Percentiles rank a stretch among this genome's conserved stretches.
These are phyloP conservation scores for Trichoderma citrinoviride DNA, from an alignment of 2,329 filamentous ascomycete genomes.

Conservation along the genomic window DNA sequence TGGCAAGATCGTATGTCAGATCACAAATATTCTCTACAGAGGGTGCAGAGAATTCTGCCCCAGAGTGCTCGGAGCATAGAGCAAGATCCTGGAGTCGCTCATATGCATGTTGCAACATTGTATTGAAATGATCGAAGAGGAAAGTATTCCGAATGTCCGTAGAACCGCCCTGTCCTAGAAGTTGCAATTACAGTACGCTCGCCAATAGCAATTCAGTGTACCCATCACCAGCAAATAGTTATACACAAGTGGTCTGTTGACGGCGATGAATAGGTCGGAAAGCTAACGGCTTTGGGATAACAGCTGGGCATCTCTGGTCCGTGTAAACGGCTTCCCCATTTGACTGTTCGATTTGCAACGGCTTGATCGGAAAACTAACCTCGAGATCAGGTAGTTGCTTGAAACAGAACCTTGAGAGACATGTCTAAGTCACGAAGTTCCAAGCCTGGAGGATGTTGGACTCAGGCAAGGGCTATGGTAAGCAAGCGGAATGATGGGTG, in stretches of 20 bases:
- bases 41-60: neutral
- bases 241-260: neutral
- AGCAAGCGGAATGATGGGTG: neutral
- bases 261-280: neutral
- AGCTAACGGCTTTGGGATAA: neutral
- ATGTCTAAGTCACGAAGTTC: neutral
- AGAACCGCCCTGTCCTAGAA: too few relatives aligned
- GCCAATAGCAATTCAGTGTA: too few relatives aligned
- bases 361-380: conserved; percentile 5
- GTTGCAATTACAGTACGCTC: too few relatives aligned
- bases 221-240: neutral
- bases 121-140: too few relatives aligned
- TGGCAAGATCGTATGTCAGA: neutral
- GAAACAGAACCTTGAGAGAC: neutral
- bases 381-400: neutral
- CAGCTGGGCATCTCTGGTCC: neutral
- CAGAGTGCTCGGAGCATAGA: neutral
- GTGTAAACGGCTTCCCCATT: neutral
- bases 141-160: too few relatives aligned
- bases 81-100: neutral
- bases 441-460: too few relatives aligned
- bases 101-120: neutral
- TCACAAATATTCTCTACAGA: too few relatives aligned
- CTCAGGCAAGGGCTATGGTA: neutral
- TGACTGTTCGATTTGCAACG: neutral